Conservation (phyloP, 495 filamentous ascomycete genomes). For the Chlorociboria aeruginascens region DNA sequence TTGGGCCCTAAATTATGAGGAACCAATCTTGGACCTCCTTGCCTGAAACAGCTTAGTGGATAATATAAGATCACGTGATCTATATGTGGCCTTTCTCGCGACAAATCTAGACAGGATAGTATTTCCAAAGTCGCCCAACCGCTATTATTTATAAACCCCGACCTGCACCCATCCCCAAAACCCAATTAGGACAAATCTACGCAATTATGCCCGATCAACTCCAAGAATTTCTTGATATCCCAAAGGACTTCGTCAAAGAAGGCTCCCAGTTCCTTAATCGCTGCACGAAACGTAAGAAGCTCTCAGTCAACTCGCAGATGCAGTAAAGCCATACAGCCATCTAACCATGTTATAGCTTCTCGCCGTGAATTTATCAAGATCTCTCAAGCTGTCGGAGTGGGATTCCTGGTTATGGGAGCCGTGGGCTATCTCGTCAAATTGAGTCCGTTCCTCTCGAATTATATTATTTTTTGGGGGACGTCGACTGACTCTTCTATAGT, state of each 20-base stretch:
- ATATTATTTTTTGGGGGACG: not conserved
- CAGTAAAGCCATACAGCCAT: too few relatives aligned
- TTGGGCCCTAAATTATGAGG: too few relatives aligned
- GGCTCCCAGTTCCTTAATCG: constrained; percentile 72
- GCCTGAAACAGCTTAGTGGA: too few relatives aligned
- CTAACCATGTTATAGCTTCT: constrained; percentile 41
- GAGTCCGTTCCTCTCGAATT: constrained; percentile 39
- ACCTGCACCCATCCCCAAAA: not conserved
- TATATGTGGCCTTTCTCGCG: too few relatives aligned
- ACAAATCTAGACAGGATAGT: too few relatives aligned
- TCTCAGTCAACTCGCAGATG: too few relatives aligned
- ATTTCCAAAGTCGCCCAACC: not conserved
- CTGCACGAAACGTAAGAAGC: constrained; percentile 65
- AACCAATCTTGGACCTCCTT: too few relatives aligned
- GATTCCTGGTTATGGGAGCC: constrained; percentile 74
- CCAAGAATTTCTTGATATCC: constrained; percentile 70
- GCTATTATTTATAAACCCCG: not conserved
- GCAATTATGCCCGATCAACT: constrained; percentile 58
- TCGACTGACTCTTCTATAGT: constrained; percentile 28
- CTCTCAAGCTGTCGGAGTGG: constrained; percentile 87
- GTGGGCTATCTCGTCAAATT: constrained; percentile 85
- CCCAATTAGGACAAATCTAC: not conserved
- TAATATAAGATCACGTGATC: too few relatives aligned
- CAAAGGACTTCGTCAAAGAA: constrained; percentile 70
- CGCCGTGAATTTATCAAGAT: constrained; percentile 87